A percentile compares a stretch with the other conserved stretches of the same genome.
phyloP scores from a whole-genome alignment of 768 basidiomycete genomes.

The Podaxis carcinomalis region DNA sequence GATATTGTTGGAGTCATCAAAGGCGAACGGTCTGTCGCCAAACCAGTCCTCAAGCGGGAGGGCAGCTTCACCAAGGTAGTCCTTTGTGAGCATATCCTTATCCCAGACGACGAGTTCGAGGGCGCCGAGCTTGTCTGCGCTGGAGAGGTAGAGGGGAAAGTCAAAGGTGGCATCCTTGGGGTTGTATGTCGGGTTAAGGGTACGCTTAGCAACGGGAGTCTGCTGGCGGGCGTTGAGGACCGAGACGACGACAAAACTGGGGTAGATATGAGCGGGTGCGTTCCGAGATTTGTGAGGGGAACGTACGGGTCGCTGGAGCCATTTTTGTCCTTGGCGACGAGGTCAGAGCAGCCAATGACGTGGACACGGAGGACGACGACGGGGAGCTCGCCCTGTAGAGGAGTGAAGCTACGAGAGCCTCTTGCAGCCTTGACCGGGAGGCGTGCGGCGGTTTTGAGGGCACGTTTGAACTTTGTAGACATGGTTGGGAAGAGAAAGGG shows the following conservation, averaged over 20 bases:
- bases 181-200: slow-evolving; percentile 59
- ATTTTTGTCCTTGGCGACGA: slow-evolving; percentile 61
- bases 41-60: slow-evolving; percentile 86
- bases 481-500: background rate
- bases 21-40: slow-evolving; percentile 36
- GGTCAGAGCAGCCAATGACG: slow-evolving; percentile 57
- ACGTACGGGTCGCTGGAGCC: slow-evolving; percentile 78
- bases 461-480: slow-evolving; percentile 47
- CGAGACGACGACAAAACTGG: slow-evolving; percentile 68
- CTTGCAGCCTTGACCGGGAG: slow-evolving; percentile 30
- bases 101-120: slow-evolving; percentile 93
- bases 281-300: background rate
- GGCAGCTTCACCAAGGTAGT: slow-evolving; percentile 88
- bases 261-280: background rate
- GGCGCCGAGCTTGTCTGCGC: slow-evolving; percentile 66
- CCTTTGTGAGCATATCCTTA: slow-evolving; percentile 85
- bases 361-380: slow-evolving; percentile 65
- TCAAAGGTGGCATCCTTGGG: slow-evolving; percentile 82
- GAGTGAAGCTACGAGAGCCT: slow-evolving; percentile 22
- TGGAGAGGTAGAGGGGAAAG: slow-evolving; percentile 77
- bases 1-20: slow-evolving; percentile 62
- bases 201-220: slow-evolving; percentile 75
- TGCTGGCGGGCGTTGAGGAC: slow-evolving; percentile 54
- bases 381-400: slow-evolving; percentile 59
- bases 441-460: slow-evolving; percentile 54